Evolutionary conservation across 805 yeast species (phyloP), one percentile per base, ranked within the genome.

Genomic region (Isabelozyma gotoi): DNA sequence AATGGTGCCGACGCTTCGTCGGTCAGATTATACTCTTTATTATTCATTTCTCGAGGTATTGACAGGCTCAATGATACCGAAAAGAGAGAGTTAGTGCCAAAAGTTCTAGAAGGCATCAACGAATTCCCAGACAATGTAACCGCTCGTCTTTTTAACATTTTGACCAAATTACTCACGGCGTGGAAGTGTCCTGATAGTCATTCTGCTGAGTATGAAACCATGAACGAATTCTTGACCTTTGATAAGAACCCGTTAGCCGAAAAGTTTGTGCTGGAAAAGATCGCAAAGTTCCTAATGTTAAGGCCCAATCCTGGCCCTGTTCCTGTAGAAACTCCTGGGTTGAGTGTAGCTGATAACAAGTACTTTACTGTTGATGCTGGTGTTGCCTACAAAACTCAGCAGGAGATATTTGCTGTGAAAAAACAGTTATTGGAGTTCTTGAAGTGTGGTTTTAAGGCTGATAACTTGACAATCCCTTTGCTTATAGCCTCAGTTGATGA

Each of bases 351-450:
- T 0, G 89, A 85, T 34, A 74, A 78, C 15, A 59, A 77, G 0
- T 88, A 84, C 51, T 79, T 88, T 51, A 84, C 88, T 0, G 74
- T 73, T 42, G 78, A 78, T 48, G 88, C 92, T 2, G 92, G 91
- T 19, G 77, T 82, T 0, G 60, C 77, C 0, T 82, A 78, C 54
- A 77, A 77, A 41, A 45, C 67, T 1, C 65, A 68, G 5, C 72
- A 71, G 0, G 80, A 76, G 15, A 60, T 88, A 34, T 49, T 45
- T 10, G 41, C 39, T 1, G 58, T 65, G 15, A 71, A 71, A 47
- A 41, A 38, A 2, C 46, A 56, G 5, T 50, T 70, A 12, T 49
- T 47, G 51, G 72, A 52, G 63, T 84, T 57, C 39, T 68, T 46
- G 63, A 77, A 41, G 49, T 65, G 45, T 1, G 78, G 77, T 0